Percentiles rank a stretch among this genome's conserved stretches.
Evolutionary conservation across 2,329 filamentous ascomycete species (phyloP).

Genomic region (Alternaria postmessia): DNA sequence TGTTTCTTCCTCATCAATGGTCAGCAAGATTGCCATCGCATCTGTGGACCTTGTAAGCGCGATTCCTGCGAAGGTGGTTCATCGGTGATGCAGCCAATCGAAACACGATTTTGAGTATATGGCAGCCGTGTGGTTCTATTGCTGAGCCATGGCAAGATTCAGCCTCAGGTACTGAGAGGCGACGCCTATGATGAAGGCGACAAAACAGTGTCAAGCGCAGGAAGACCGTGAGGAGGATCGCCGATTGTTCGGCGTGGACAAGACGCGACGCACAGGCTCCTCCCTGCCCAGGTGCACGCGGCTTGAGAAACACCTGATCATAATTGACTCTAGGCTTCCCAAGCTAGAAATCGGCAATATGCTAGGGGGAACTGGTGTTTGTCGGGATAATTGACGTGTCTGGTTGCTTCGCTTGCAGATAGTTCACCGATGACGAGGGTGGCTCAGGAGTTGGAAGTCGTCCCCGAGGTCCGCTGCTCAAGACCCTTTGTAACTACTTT

Average conservation of each 20-base stretch:
- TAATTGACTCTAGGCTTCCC: constrained; percentile 2
- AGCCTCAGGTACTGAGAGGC: not conserved
- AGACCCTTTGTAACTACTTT: constrained; percentile 4
- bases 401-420: constrained; percentile 14
- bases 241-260: not conserved
- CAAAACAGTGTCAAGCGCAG: not conserved
- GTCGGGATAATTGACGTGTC: constrained; percentile 8
- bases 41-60: not conserved
- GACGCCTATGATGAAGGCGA: not conserved
- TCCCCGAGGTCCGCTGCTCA: constrained; percentile 23
- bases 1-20: not conserved
- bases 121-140: not conserved
- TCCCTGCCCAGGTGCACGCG: not conserved
- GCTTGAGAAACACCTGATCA: not conserved
- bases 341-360: not conserved
- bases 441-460: constrained; percentile 24
- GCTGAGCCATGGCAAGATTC: not conserved
- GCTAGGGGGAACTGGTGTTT: constrained; percentile 28
- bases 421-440: constrained; percentile 26
- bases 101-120: not conserved
- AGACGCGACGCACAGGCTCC: constrained; percentile 1
- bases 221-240: constrained; percentile 4
- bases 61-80: not conserved
- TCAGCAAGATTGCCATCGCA: not conserved
- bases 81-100: not conserved